phyloP scores from a whole-genome alignment of 495 filamentous ascomycete species.

The Xylaria sp. region DNA sequence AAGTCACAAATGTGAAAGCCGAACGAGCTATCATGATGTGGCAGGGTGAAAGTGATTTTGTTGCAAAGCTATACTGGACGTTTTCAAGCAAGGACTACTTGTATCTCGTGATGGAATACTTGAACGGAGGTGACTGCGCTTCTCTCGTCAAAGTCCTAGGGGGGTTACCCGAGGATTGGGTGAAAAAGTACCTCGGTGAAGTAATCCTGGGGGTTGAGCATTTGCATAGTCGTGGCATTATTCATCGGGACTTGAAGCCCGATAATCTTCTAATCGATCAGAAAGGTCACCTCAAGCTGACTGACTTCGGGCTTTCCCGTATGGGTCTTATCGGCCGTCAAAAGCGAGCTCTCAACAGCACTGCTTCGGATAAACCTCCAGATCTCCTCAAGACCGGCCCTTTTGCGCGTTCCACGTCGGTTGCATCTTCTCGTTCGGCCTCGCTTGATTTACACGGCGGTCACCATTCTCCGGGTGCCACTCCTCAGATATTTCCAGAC shows the following conservation, averaged over 20 bases:
- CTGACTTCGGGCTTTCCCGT: conserved; percentile 94
- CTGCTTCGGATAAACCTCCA: conserved; percentile 77
- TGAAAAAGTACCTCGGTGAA: conserved; percentile 94
- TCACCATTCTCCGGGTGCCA: conserved; percentile 75
- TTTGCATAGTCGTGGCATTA: conserved; percentile 90
- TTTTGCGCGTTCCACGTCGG: conserved; percentile 82
- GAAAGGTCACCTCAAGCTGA: conserved; percentile 94
- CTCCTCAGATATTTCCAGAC: conserved; percentile 89
- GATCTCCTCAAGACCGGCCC: conserved; percentile 93
- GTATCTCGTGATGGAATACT: conserved; percentile 98
- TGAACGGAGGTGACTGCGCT: conserved; percentile 97
- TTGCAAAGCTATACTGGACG: conserved; percentile 98
- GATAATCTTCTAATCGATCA: conserved; percentile 98
- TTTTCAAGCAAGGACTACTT: conserved; percentile 99
- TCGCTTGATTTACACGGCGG: conserved; percentile 88
- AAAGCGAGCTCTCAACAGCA: conserved; percentile 85
- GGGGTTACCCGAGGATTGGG: conserved; percentile 93
- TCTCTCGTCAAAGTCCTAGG: conserved; percentile 94
- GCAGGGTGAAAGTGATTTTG: conserved; percentile 99
- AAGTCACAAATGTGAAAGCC: conserved; percentile 98
- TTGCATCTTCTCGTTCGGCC: conserved; percentile 92
- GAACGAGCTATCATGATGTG: conserved; percentile 99
- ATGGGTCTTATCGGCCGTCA: conserved; percentile 98
- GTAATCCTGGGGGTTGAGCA: conserved; percentile 95
- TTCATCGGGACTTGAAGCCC: conserved; percentile 95